Evolutionary conservation across 805 yeast species (phyloP), one percentile per base, ranked within the genome.

Genomic region (Danielia reshetovae): DNA sequence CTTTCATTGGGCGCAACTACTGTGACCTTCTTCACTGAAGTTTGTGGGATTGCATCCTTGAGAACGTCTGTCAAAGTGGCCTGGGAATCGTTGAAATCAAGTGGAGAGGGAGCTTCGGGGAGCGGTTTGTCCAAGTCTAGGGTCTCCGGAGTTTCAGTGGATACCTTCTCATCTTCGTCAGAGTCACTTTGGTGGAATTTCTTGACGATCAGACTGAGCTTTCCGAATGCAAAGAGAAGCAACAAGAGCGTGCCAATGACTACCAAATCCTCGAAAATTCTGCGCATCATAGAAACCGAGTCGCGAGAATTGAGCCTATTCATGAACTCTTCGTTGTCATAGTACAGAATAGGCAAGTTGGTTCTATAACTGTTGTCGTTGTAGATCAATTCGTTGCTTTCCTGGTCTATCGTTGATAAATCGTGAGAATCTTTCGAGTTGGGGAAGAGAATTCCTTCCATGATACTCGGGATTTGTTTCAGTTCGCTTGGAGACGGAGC

Each of bases 231-330:
- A 19, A 66, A 52, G 5, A 71, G 49, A 2, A 70, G 50, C 1
- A 56, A 34, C 13, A 69, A 34, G 7, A 72, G 57, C 1, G 65
- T 44, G 4, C 61, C 32, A 7, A 77, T 63, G 12, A 74, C 73
- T 4, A 69, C 44, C n/a, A 74, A 59, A 45, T 76, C 79, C 45
- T 77, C 82, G 34, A 69, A 49, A 4, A 70, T 51, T 38, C 75
- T 52, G 10, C 53, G 42, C 26, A 38, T 29, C 25, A 65, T 27
- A 13, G 34, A 38, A 3, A 45, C 32, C 2, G 48, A 32, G 22
- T 31, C 35, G 13, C n/a, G 36, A 1, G 31, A 18, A 16, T 22
- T 23, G 19, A 16, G 23, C 18, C 15, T 29, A 18, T 19, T 29
- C 7, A 15, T 14, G 9, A 18, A 29, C 17, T 12, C 30, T 15